Evolutionary conservation across 208 protist species (phyloP), one percentile per base, ranked within the genome.

Genomic region (Acanthamoeba castellanii): DNA sequence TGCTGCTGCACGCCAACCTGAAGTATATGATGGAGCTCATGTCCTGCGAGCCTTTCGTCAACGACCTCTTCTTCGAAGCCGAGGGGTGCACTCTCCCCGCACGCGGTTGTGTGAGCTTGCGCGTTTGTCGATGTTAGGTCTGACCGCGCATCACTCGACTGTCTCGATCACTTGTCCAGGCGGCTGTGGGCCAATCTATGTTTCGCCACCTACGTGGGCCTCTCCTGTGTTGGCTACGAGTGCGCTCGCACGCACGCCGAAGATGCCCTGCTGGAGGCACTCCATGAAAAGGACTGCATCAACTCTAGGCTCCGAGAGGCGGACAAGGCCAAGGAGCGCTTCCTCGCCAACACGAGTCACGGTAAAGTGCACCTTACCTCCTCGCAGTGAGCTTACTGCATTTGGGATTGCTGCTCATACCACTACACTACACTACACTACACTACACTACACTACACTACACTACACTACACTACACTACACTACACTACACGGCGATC

Each of bases 321-420:
- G 59, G n/a, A 32, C 70, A 76, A 74, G 59, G 89, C 66, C 66
- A 94, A 94, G 47, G 50, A 45, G 16, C 59, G n/a, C 27, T 93
- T 93, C 42, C 37, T 93, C 6, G 88, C 88, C 61, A 93, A 93
- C 61, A 55, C n/a, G 6, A 93, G 52, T 37, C 61, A 93, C 45
- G 88, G 50, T 90, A 64, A 55, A n/a, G 22, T 2, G 72, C 27
- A 82, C 30, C 50, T 50, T 2, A 2, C 5, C 37, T 25, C 37
- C 3, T 42, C 59, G 22, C 59, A 78, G 25, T 42, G 11, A 37
- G 11, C 30, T 78, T 20, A 32, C 59, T 64, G 9, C 57, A 20
- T 25, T n/a, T n/a, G n/a, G n/a, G n/a, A n/a, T n/a, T n/a, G n/a
- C 59, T 66, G 1, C 25, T 66, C 59, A n/a, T 4, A 66, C 14